Evolutionary conservation across 2,329 filamentous ascomycete genomes (phyloP), one percentile per base, ranked within the genome.

Genomic region (Gnomoniopsis sp.): DNA sequence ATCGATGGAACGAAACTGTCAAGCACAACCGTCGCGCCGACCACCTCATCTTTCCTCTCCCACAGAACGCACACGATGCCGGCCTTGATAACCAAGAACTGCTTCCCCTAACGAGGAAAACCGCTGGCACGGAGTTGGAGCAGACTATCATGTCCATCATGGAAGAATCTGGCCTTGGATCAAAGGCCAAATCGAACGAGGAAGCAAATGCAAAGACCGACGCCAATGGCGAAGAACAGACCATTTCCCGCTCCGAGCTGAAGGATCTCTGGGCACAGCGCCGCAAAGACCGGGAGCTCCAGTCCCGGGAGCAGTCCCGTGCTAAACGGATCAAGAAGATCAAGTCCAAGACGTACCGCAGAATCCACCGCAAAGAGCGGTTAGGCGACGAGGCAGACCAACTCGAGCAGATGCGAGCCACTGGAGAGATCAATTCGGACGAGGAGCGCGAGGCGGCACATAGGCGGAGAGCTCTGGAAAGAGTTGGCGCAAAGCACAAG

Each of bases 291-390:
- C 83, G 95, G 65, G 93, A 98, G 67, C 76, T 96, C 8, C 82
- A 93, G 64, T 96, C 96, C 67, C 84, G 93, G 12, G 93, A 98
- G 74, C 89, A 96, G 68, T 88, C 92, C 47, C 88, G 92, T 58
- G 85, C 92, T 8, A 96, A 93, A 75, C 88, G 95, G 23, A 91
- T 99, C 75, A 96, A 97, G 77, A 98, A 98, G 79, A 99, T 99
- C 77, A 99, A 99, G 81, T 96, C 90, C 71, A 99, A 97, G 73
- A 85, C 92, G 0, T 99, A 96, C 71, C 90, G 93, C 57, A 88
- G 93, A 48, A 88, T 98, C 15, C 93, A 98, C 74, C 87, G 93
- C 41, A 96, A 89, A 70, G 90, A 87, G 72, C 67, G 78, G 65
- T 74, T 81, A 64, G 77, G 82, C 57, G 71, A 85, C 61, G 72